phyloP scores from a whole-genome alignment of 2,329 filamentous ascomycete genomes.

The Hortaea sp. region DNA sequence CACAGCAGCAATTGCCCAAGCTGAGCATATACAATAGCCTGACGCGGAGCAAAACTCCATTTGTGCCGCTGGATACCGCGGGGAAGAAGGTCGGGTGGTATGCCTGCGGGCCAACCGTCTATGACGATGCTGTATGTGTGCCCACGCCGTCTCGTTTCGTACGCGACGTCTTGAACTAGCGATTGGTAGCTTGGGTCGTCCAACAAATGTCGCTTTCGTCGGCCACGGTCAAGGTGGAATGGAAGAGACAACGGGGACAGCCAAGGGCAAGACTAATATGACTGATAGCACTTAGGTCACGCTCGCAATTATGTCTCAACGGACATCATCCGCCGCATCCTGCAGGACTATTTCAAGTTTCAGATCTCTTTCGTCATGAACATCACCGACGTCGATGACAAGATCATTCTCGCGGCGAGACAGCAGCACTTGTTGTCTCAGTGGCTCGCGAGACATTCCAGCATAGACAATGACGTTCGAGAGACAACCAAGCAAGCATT shows the following conservation, averaged over 20 bases:
- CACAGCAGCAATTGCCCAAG: constrained; percentile 34
- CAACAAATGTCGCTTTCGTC: neutral
- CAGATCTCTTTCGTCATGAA: constrained; percentile 86
- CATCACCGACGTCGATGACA: constrained; percentile 66
- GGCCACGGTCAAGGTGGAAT: neutral
- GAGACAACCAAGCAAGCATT: constrained; percentile 43
- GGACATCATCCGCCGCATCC: constrained; percentile 75
- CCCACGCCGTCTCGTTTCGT: neutral
- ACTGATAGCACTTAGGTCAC: constrained; percentile 57
- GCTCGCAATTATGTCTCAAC: constrained; percentile 85
- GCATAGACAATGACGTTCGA: constrained; percentile 35
- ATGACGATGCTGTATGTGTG: constrained; percentile 53
- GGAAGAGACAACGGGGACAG: too few relatives aligned
- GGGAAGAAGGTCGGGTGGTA: constrained; percentile 71
- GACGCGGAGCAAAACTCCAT: constrained; percentile 62
- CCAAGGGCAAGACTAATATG: constrained; percentile 2
- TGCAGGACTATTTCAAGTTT: constrained; percentile 75
- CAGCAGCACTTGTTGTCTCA: constrained; percentile 69
- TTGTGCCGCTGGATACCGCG: constrained; percentile 60
- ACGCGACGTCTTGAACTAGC: neutral
- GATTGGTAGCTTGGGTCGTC: neutral
- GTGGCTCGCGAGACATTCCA: constrained; percentile 47
- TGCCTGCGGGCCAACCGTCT: constrained; percentile 72
- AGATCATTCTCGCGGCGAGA: constrained; percentile 56
- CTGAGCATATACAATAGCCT: constrained; percentile 75